Evolutionary conservation across 345 rosid species (phyloP), one percentile per base, ranked within the genome.

Genomic region (Salix caprea): DNA sequence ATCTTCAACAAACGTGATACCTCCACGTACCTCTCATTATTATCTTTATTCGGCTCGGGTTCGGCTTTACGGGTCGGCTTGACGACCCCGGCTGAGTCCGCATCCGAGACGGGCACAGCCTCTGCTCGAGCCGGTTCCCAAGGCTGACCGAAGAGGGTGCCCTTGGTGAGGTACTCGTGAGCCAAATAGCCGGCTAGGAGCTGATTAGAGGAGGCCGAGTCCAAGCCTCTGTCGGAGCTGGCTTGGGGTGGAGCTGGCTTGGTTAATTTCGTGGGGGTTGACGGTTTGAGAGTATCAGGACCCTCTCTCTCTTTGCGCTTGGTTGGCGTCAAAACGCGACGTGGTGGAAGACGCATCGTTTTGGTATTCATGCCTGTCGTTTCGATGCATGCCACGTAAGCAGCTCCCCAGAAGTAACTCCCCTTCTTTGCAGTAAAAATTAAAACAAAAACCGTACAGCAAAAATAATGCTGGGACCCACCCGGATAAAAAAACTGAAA

Each of bases 271-370:
- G 52, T 18, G 8, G 74, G 71, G 21, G 75, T 7, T 14, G 72
- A 62, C 78, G 84, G 75, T 48, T 77, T 74, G 54, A 64, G 78
- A 4, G 81, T 70, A 85, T 86, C 85, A 76, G 80, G 77, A 23
- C 80, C 80, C 30, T 85, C 94, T 83, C 88, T 82, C 28, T 90
- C 92, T 70, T 89, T 90, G 26, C 93, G 90, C 84, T 91, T 93
- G 76, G 81, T 87, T 64, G 91, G 77, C 82, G 93, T 88, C 80
- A 86, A 67, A 72, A 87, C 86, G 54, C 96, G 96, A 67, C 94
- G 91, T 72, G 97, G 89, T 50, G 93, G 94, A 23, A 90, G 88
- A 77, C 98, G 97, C 98, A 94, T 94, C 88, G 91, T 86, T 85
- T 88, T 85, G 91, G 92, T 88, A 77, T 83, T 88, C 90, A 85